Conservation (phyloP, 1,284 basidiomycete species). For the Pyrrhoderma lamaoense region DNA sequence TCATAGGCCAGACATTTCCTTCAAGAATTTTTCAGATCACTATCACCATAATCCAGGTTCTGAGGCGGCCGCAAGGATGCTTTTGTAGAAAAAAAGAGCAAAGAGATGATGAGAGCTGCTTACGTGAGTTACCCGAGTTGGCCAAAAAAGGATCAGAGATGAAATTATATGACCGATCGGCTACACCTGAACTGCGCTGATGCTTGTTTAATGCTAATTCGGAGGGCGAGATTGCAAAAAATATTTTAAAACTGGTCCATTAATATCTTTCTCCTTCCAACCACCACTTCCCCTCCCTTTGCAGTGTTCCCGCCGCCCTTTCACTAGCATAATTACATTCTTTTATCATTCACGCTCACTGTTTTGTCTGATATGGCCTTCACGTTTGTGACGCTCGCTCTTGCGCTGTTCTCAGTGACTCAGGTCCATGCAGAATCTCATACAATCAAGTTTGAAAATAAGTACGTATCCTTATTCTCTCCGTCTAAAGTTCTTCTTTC, state of each 20-base stretch:
- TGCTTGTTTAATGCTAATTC: no score
- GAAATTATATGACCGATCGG: no score
- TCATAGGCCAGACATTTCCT: no score
- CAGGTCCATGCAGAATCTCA: conserved; percentile 30
- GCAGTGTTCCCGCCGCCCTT: neutral
- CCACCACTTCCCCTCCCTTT: conserved; percentile 1
- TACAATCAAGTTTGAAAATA: conserved; percentile 32
- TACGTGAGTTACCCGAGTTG: no score
- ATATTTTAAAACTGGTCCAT: neutral
- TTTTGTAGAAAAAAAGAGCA: no score
- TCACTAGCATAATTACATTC: neutral
- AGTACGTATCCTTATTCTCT: conserved; percentile 23
- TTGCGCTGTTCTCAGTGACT: conserved; percentile 23
- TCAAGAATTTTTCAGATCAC: no score
- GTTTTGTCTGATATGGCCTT: conserved; percentile 24
- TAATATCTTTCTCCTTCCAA: neutral
- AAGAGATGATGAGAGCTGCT: no score
- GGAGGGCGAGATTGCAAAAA: no score
- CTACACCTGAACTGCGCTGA: no score
- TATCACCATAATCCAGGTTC: no score
- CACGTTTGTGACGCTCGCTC: conserved; percentile 25
- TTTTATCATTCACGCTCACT: conserved; percentile 5
- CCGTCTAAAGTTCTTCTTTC: conserved; percentile 1
- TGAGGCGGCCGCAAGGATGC: no score
- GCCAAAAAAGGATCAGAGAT: no score